phyloP scores from a whole-genome alignment of 164 flowering plant genomes.

The Nelumbo lutea region DNA sequence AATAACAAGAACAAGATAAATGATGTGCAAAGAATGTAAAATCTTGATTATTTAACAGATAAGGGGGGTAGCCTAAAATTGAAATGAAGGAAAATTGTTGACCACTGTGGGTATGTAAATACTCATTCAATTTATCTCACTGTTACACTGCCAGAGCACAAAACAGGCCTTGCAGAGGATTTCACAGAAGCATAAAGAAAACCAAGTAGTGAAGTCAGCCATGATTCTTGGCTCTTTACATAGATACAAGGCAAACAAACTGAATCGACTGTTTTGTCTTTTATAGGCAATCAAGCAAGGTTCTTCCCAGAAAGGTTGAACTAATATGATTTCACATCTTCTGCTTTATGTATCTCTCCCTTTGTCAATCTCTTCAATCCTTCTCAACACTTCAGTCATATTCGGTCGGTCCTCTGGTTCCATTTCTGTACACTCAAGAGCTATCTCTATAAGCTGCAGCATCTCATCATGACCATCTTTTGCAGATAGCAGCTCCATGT shows the following conservation, averaged over 20 bases:
- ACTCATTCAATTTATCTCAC: too few relatives aligned
- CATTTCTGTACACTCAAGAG: constrained; percentile 45
- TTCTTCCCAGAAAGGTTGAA: too few relatives aligned
- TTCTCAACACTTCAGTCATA: constrained; percentile 42
- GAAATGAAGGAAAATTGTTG: too few relatives aligned
- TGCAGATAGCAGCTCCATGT: constrained; percentile 36
- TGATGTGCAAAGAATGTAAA: too few relatives aligned
- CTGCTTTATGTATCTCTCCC: background rate
- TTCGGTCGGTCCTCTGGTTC: constrained; percentile 47
- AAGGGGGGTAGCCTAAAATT: too few relatives aligned
- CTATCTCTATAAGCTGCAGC: constrained; percentile 50
- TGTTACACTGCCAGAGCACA: too few relatives aligned
- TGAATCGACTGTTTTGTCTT: too few relatives aligned
- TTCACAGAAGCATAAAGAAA: background rate
- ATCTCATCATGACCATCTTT: constrained; percentile 46
- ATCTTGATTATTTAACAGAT: too few relatives aligned
- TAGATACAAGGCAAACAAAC: background rate
- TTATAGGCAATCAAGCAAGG: too few relatives aligned
- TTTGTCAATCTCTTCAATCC: constrained; percentile 38
- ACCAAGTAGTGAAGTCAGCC: background rate
- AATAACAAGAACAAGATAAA: too few relatives aligned
- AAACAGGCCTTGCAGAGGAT: too few relatives aligned
- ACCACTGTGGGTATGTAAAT: too few relatives aligned
- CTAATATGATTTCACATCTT: background rate
- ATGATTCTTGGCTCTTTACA: background rate